Conservation (phyloP, 1,284 basidiomycete species). For the Leccinum subfulvum region DNA sequence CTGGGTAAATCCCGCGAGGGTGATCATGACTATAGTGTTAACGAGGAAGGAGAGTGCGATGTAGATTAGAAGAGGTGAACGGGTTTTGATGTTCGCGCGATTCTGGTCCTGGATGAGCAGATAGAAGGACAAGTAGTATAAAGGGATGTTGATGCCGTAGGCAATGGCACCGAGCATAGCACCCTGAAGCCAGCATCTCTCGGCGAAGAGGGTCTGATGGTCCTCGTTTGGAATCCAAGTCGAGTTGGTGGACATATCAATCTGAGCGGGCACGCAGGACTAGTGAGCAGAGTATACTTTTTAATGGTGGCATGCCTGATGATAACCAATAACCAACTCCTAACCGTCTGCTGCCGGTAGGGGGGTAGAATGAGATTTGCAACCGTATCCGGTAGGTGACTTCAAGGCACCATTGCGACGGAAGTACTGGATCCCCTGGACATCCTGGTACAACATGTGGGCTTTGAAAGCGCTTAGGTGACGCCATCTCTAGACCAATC, state of each 20-base stretch:
- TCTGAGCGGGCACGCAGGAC: background rate
- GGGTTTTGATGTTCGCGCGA: background rate
- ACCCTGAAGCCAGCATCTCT: background rate
- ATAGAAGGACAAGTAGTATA: background rate
- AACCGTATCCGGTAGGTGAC: background rate
- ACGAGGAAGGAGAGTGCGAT: background rate
- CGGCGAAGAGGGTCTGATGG: background rate
- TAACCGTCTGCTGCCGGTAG: background rate
- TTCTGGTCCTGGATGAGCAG: background rate
- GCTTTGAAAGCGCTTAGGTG: background rate
- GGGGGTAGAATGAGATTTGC: background rate
- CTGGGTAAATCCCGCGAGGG: background rate
- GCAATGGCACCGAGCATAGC: background rate
- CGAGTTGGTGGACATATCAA: background rate
- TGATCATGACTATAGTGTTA: background rate
- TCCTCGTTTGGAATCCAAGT: background rate
- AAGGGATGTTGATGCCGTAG: background rate
- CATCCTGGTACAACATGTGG: background rate
- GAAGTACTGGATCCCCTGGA: background rate
- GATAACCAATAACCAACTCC: background rate
- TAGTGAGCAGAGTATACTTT: background rate
- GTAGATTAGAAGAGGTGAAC: background rate
- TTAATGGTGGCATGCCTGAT: background rate
- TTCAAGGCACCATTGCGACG: background rate
- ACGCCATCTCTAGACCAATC: background rate